phyloP scores from a whole-genome alignment of 169 alveolate species.

The Cryptosporidium muris region DNA sequence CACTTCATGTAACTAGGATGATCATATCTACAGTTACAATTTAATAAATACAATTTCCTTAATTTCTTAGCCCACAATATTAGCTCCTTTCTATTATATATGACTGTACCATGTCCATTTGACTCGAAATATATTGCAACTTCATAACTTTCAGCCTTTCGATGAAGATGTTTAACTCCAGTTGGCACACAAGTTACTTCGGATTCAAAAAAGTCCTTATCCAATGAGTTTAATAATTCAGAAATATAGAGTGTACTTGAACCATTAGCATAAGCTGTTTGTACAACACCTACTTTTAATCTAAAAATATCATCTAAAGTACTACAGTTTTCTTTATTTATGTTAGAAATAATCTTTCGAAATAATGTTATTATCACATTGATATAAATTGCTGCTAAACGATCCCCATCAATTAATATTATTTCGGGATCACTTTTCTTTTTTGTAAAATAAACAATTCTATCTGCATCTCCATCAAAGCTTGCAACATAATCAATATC shows the following conservation, averaged over 20 bases:
- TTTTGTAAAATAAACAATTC: slow-evolving; percentile 82
- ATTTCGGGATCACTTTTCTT: slow-evolving; percentile 3
- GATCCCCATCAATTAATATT: slow-evolving; percentile 77
- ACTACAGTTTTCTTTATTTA: slow-evolving; percentile 4
- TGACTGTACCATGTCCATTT: slow-evolving; percentile 91
- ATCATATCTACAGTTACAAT: background rate
- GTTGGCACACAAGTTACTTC: slow-evolving; percentile 77
- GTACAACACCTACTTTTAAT: slow-evolving; percentile 80
- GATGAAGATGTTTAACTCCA: slow-evolving; percentile 88
- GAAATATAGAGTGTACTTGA: slow-evolving; percentile 76
- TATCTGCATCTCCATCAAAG: slow-evolving; percentile 90
- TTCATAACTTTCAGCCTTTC: slow-evolving; percentile 82
- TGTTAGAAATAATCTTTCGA: background rate
- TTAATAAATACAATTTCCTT: slow-evolving; percentile 62
- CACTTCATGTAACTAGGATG: background rate
- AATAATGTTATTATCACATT: slow-evolving; percentile 31
- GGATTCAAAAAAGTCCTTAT: slow-evolving; percentile 22
- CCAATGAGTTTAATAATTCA: slow-evolving; percentile 44
- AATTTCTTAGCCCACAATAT: slow-evolving; percentile 75
- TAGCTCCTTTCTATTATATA: slow-evolving; percentile 73
- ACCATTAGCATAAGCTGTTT: slow-evolving; percentile 91
- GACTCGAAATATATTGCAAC: slow-evolving; percentile 90
- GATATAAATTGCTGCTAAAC: slow-evolving; percentile 71
- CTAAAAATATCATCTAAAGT: slow-evolving; percentile 6
- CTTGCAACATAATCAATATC: slow-evolving; percentile 68